Percentiles rank a stretch among this genome's conserved stretches.
phyloP scores from a whole-genome alignment of 768 basidiomycete genomes.

The Mycena galericulata region DNA sequence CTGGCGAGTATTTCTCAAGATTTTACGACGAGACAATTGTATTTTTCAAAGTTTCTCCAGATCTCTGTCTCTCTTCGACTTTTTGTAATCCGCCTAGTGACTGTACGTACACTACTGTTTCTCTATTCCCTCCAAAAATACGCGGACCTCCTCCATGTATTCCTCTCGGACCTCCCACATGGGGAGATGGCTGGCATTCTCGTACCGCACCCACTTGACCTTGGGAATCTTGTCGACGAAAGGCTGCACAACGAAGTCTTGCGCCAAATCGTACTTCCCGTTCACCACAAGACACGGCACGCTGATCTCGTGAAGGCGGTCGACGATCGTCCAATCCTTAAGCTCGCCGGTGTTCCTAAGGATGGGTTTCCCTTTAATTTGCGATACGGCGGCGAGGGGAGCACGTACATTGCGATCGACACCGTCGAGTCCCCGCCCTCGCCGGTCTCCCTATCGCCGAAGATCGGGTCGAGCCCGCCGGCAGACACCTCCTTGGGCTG shows the following conservation, averaged over 20 bases:
- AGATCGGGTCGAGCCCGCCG: conserved; percentile 38
- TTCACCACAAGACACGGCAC: conserved; percentile 56
- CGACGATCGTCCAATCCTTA: conserved; percentile 61
- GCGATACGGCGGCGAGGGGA: background rate
- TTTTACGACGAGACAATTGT: no score
- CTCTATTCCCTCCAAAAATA: no score
- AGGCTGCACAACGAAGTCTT: conserved; percentile 52
- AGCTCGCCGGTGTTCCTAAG: conserved; percentile 38
- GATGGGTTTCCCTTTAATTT: background rate
- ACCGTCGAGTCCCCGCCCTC: conserved; percentile 42
- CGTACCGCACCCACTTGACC: conserved; percentile 58
- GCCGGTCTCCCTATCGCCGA: conserved; percentile 30
- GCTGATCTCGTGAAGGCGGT: conserved; percentile 52
- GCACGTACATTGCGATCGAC: conserved; percentile 42
- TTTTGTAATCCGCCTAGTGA: no score
- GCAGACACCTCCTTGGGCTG: conserved; percentile 38
- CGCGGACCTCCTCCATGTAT: conserved; percentile 45
- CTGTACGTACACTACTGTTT: no score
- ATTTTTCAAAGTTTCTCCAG: no score
- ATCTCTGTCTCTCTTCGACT: no score
- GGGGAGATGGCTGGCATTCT: conserved; percentile 57
- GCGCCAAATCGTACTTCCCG: conserved; percentile 54
- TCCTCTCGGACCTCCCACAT: conserved; percentile 56
- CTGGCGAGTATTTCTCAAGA: no score
- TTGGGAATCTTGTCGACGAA: conserved; percentile 53